Base-by-base conservation (phyloP, 192 early-diverging fungal species). In the Podila clonocystis region DNA sequence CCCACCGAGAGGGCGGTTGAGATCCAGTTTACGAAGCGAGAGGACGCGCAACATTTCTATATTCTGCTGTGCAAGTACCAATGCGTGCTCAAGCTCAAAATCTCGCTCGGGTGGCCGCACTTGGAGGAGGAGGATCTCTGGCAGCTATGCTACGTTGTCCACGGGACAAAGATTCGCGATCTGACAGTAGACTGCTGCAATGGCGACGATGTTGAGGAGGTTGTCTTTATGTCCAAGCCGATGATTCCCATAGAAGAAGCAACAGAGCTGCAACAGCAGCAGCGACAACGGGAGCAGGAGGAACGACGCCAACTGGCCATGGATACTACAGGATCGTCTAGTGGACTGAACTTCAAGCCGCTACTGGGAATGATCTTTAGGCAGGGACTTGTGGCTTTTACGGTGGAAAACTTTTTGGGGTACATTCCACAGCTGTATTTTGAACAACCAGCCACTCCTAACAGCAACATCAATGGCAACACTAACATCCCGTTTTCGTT, bases 341-440 rank as follows among this genome's bases (percentile, higher is more conserved):
- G 52, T 55, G 52, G 52, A 69, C 58, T 59, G 55, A 52, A 58
- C 7, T 78, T 71, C 50, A 55, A 26, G 12, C 75, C 75, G 17
- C 12, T 78, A 33, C 22, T 78, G 15, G 75, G 68, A 9, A 78
- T 76, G 28, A 67, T 78, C 50, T 78, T 63, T 45, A 58, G 59
- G 12, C 5, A 17, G 20, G 69, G 69, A 17, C 50, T 78, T 3
- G 15, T 55, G 11, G n/a, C 75, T 3, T 22, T 78, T n/a, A 71
- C 64, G 19, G 64, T 78, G 29, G 68, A 78, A 45, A 69, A 69
- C 41, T 71, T 62, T 58, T 29, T 60, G 20, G 75, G 75, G 9
- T 1, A 62, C 0, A 60, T 78, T 28, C 60, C 69, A 11, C 65
- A 58, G 17, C 63, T 49, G n/a, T 41, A 17, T 64, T 5, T 36